Evolutionary conservation across 2,329 filamentous ascomycete species (phyloP).

Genomic region (Stenocarpella maydis): DNA sequence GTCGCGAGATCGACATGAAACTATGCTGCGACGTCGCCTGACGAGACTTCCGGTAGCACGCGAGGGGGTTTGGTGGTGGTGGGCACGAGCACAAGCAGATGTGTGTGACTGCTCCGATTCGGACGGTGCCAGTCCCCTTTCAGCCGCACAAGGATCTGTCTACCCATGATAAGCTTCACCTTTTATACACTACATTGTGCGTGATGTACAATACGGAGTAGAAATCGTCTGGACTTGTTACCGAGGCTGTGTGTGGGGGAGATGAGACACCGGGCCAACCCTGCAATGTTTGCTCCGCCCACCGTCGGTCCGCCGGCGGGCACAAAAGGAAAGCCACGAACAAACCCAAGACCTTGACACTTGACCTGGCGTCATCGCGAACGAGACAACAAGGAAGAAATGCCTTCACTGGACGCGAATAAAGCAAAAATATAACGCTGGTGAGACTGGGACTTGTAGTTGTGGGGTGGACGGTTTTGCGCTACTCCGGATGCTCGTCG

Average conservation of each 20-base stretch:
- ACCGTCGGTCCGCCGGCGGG: neutral
- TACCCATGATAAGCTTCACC: conserved; percentile 1
- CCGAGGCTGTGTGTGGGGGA: conserved; percentile 1
- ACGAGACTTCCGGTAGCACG: conserved; percentile 24
- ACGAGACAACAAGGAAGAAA: neutral
- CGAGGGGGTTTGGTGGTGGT: neutral
- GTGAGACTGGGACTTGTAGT: conserved; percentile 22
- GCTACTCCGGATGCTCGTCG: too few species aligned
- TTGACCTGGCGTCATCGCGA: neutral
- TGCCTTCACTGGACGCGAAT: too few species aligned
- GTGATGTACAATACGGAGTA: too few species aligned
- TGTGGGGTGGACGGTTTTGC: neutral
- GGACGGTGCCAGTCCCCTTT: neutral
- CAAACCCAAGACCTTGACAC: neutral
- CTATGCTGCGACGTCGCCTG: conserved; percentile 32
- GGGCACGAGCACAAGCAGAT: neutral
- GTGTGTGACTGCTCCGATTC: conserved; percentile 8
- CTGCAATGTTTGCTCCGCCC: neutral
- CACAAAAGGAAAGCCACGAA: neutral
- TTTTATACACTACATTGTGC: neutral
- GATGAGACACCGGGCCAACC: conserved; percentile 11
- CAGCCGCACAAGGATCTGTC: conserved; percentile 13
- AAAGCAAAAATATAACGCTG: neutral
- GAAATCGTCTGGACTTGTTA: conserved; percentile 6
- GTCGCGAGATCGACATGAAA: conserved; percentile 34